Evolutionary conservation across 1,284 basidiomycete genomes (phyloP), one percentile per base, ranked within the genome.

Genomic region (Kalmanozyma brasiliensis): DNA sequence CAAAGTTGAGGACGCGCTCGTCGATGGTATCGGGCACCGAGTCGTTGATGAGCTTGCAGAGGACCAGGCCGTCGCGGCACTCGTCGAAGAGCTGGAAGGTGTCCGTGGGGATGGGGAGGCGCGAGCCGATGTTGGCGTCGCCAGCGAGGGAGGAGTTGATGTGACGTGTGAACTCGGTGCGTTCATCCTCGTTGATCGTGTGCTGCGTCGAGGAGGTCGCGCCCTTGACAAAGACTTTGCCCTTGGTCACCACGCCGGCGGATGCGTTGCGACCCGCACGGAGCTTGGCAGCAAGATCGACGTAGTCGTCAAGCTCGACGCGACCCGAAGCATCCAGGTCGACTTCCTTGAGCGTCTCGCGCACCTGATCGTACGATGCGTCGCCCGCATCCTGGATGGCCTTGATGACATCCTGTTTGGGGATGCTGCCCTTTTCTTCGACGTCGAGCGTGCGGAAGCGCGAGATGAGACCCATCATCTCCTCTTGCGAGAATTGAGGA

Each of bases 81-180:
- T 98, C 95, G 82, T 99, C 96, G 76, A 98, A 98, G 56, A 99
- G 88, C 79, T 99, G 96, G 92, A 98, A 97, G 22, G 93, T 98
- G 71, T 93, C 88, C n/a, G 93, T 95, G 0, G 94, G 94, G 74
- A 98, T 94, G 11, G 94, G 95, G 58, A 94, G 87, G 36, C 93
- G 88, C 61, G 86, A 84, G 19, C 89, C 90, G 46, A 98, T 86
- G 82, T 97, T 94, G 17, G 88, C 82, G 81, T 98, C 96, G 49
- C 91, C 92, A 74, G 91, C 92, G 49, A 98, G 88, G 34, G 94
- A 90, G 74, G 87, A 85, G 83, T 98, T 98, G 85, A 98, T 98
- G 84, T 98, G 95, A 81, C 93, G 91, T 23, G 95, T 98, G 84
- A 98, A 98, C 80, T 96, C 94, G 38, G 88, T 86, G 57, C 93